Evolutionary conservation across 345 rosid species (phyloP).

Genomic region (Anacardium occidentale): DNA sequence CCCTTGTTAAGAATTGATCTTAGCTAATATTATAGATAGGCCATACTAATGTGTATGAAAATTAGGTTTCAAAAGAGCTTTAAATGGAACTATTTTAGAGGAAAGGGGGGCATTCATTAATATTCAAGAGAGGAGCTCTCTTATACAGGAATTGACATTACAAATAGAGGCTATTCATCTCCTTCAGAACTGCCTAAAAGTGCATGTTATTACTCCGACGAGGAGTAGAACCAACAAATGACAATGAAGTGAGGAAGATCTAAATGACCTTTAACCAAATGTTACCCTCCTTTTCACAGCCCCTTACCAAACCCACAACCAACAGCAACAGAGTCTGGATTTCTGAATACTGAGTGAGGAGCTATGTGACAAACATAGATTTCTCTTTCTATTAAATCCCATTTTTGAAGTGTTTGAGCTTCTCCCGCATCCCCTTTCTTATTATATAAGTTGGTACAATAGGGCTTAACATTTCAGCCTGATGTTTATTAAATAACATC

Average conservation of each 20-base stretch:
- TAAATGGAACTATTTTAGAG: not conserved
- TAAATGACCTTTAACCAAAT: conserved; percentile 12
- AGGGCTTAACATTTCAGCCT: conserved; percentile 2
- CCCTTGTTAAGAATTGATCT: not conserved
- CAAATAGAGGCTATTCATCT: conserved; percentile 10
- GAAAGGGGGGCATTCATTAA: conserved; percentile 20
- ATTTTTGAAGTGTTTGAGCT: conserved; percentile 3
- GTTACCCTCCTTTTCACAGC: conserved; percentile 12
- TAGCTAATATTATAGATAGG: too few relatives aligned
- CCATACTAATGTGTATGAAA: not conserved
- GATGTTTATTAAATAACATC: conserved; percentile 20
- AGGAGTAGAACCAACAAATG: conserved; percentile 20
- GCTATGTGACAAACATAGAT: not conserved
- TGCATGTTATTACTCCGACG: conserved; percentile 11
- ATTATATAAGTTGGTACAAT: conserved; percentile 29
- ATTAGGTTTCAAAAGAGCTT: not conserved
- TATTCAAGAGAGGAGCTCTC: conserved; percentile 14
- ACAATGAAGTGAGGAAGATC: conserved; percentile 25
- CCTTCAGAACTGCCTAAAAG: conserved; percentile 12
- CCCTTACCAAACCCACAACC: conserved; percentile 9
- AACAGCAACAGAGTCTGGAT: conserved; percentile 5
- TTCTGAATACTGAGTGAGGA: not conserved
- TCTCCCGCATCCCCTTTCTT: conserved; percentile 24
- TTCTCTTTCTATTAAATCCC: conserved; percentile 2
- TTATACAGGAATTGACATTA: conserved; percentile 3